Evolutionary conservation across 371 early-diverging fungal genomes (phyloP), one percentile per base, ranked within the genome.

Genomic region (Apophysomyces ossiformis): DNA sequence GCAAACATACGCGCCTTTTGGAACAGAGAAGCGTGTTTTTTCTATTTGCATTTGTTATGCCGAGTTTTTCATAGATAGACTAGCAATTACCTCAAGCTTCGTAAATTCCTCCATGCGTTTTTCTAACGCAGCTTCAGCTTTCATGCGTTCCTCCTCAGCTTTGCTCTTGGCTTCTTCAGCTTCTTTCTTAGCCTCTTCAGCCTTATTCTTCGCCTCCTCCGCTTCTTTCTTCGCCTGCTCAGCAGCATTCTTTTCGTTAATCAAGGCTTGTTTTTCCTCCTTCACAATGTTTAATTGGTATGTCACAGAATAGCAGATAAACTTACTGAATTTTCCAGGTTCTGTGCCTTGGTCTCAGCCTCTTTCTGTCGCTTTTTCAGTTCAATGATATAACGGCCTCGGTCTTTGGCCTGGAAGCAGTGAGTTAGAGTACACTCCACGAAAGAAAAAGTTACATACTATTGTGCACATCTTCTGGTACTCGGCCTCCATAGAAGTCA

Each of bases 341-440:
- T 57, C 1, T 54, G 16, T 7, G 54, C 21, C 2, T 54, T 69
- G 26, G 60, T 60, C 8, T 66, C 67, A 0, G 58, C 45, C 37
- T 71, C 66, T 65, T 69, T 39, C 5, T 21, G 35, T 32, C 57
- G 61, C 44, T 45, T 57, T 36, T 50, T 71, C 13, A 64, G 43
- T 35, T 71, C 71, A 41, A 67, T 38, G 1, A 68, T 68, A 6
- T 68, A 15, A 37, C 71, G 71, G 11, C 64, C 65, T 68, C 67
- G 64, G 16, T 71, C 68, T 35, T 60, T 65, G 2, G 58, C 57
- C 16, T 65, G 21, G 1, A 21, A 18, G 21, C 21, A 9, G 9
- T 50, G 9, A 50, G 21, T 11, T 26, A 4, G 5, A 26, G 11
- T 8, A 21, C 21, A 21, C 21, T 18, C 54, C 21, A 50, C 16